Evolutionary conservation across 129 eudicot genomes (phyloP).

Genomic region (Chrysanthemum lavandulifolium): DNA sequence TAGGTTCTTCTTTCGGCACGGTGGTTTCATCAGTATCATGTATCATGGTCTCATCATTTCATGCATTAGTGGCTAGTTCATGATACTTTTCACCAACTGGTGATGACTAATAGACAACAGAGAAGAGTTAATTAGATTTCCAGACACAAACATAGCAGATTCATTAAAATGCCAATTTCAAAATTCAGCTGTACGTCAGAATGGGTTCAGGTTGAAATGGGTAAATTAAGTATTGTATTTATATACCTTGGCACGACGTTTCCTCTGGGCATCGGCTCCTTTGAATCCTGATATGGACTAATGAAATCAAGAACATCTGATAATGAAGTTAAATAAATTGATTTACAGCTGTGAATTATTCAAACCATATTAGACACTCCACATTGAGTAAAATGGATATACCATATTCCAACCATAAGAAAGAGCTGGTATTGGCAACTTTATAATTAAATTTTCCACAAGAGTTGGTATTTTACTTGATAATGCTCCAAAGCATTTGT

Average conservation of each 20-base stretch:
- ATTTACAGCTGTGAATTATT: slow-evolving; percentile 8
- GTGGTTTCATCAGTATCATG: slow-evolving; percentile 32
- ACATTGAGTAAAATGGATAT: slow-evolving; percentile 40
- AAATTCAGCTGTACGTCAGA: neutral
- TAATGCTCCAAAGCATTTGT: too few species aligned
- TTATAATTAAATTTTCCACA: too few species aligned
- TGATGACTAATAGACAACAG: slow-evolving; percentile 45
- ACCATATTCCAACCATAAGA: slow-evolving; percentile 28
- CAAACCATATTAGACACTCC: slow-evolving; percentile 6
- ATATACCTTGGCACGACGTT: slow-evolving; percentile 85
- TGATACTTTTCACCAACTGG: slow-evolving; percentile 58
- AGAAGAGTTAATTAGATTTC: too few species aligned
- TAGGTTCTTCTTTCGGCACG: slow-evolving; percentile 32
- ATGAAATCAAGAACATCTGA: slow-evolving; percentile 98
- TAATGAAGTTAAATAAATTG: slow-evolving; percentile 33
- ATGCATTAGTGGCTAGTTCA: slow-evolving; percentile 43
- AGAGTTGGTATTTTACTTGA: too few species aligned
- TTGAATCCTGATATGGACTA: slow-evolving; percentile 91
- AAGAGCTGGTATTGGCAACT: too few species aligned
- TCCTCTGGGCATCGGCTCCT: slow-evolving; percentile 68
- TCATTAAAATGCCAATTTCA: slow-evolving; percentile 11
- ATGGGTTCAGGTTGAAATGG: neutral
- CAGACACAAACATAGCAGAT: neutral
- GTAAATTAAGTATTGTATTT: neutral
- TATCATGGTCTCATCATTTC: slow-evolving; percentile 24